Conservation (phyloP, 176 grass and related monocot genomes). For the Eragrostis curvula region DNA sequence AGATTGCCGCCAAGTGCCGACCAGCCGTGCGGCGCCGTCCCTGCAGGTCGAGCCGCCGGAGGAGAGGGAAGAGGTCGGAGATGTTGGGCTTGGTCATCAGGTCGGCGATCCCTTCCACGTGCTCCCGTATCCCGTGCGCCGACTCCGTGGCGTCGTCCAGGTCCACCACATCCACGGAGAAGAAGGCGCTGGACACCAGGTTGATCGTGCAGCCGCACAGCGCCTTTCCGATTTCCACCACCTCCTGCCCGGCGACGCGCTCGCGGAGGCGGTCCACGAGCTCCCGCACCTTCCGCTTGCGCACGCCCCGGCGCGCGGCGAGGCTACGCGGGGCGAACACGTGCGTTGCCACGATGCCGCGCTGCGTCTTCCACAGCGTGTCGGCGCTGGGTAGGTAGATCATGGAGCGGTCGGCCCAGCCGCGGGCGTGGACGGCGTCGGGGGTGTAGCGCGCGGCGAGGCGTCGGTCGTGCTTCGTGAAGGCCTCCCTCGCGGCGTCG, state of each 20-base stretch:
- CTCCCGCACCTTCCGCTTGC: conserved; percentile 26
- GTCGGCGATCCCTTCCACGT: conserved; percentile 2
- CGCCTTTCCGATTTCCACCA: background rate
- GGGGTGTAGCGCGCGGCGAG: conserved; percentile 27
- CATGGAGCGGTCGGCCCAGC: conserved; percentile 22
- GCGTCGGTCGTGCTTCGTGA: conserved; percentile 31
- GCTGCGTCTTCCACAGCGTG: conserved; percentile 38
- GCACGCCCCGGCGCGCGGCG: conserved; percentile 4
- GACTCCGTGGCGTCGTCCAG: background rate
- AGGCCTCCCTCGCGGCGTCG: conserved; percentile 31
- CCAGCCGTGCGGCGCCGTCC: background rate
- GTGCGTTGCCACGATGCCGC: conserved; percentile 30
- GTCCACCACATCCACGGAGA: conserved; percentile 47
- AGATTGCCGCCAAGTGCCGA: background rate
- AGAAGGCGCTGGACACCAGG: conserved; percentile 30
- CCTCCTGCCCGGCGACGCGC: background rate
- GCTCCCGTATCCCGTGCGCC: conserved; percentile 22
- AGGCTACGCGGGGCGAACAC: conserved; percentile 35
- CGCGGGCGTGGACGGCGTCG: conserved; percentile 24
- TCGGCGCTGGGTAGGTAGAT: conserved; percentile 25
- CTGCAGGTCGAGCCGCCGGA: conserved; percentile 45
- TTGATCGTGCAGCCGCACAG: conserved; percentile 33
- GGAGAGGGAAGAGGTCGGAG: conserved; percentile 51
- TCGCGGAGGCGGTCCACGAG: background rate
- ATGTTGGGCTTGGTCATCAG: conserved; percentile 24